Base-by-base conservation (phyloP, 306 rosid species). In the Trifolium repens region DNA sequence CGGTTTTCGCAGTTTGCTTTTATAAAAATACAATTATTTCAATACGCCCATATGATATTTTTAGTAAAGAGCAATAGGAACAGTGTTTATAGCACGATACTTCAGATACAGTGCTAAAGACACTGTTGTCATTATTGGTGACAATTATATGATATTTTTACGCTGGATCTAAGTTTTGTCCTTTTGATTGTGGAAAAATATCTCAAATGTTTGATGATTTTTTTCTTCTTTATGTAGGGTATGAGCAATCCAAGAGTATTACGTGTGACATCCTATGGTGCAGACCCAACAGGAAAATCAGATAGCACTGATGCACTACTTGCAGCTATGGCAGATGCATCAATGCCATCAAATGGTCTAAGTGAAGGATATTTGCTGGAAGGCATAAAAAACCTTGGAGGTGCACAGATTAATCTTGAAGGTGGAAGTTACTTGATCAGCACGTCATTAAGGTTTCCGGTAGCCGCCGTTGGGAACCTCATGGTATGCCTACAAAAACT, bases 221-320 rank as follows among this genome's bases (percentile, higher is more conserved):
- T 61, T 22, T 73, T 12, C 80, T 67, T 12, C 80, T 67, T 35
- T 24, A 11, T 81, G 81, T 76, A 91, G 96, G 93, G 73, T 74
- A 67, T 30, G 75, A 49, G 7, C 30, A 79, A 81, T 71, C 43
- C 87, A 52, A 77, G 82, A 5, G 89, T 84, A 40, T 90, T 85
- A 78, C 87, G 7, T 68, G 92, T 87, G 61, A 94, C 96, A 32
- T 62, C 87, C 0, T 94, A 86, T 67, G 99, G 99, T 3, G 97
- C 96, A 37, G 99, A 94, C 79, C 96, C 97, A 16, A 90, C 91
- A 0, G 99, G 96, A 5, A 83, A 61, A 49, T 76, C 54, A 26
- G 99, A 94, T 63, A 94, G 99, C 77, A 92, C 96, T 1, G 88
- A 82, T 7, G 94, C 96, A 2, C 42, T 94, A 22, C 84, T 83